These are phyloP conservation scores for Chenopodium album DNA, from an alignment of 148 eudicot genomes.

Conservation along the genomic window DNA sequence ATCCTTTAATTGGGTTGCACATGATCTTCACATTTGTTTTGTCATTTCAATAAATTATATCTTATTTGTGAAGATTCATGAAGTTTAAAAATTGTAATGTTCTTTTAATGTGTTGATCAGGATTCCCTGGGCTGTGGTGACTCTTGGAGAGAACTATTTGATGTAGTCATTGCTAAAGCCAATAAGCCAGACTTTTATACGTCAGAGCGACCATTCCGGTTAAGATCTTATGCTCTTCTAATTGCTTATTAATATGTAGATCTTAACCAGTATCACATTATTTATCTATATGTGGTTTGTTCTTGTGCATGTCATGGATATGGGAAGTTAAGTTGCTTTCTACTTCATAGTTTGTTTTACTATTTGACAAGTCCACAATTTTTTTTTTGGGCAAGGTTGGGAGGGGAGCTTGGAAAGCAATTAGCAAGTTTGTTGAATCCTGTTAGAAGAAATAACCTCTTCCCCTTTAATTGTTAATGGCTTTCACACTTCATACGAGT, in stretches of 20 bases:
- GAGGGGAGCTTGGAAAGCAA: background rate
- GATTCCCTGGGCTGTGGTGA: slow-evolving; percentile 74
- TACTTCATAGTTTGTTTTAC: background rate
- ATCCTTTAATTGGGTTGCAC: background rate
- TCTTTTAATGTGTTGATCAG: slow-evolving; percentile 40
- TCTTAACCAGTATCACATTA: background rate
- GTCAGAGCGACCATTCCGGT: slow-evolving; percentile 98
- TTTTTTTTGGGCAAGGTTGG: background rate
- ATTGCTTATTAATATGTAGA: background rate
- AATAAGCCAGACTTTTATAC: slow-evolving; percentile 96
- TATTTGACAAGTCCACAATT: background rate
- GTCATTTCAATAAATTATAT: background rate
- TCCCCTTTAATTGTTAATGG: background rate
- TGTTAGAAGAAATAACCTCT: background rate
- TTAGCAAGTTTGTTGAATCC: background rate
- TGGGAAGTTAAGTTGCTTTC: background rate
- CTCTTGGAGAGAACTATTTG: slow-evolving; percentile 97
- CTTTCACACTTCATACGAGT: background rate
- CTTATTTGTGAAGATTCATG: background rate
- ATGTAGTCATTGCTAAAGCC: slow-evolving; percentile 98
- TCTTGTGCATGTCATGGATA: background rate
- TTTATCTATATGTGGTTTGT: background rate
- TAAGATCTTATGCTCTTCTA: slow-evolving; percentile 17
- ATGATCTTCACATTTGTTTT: background rate
- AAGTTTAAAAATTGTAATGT: background rate